A percentile compares a stretch with the other conserved stretches of the same genome.
Conservation (phyloP, 306 rosid species). For the Vigna radiata region DNA sequence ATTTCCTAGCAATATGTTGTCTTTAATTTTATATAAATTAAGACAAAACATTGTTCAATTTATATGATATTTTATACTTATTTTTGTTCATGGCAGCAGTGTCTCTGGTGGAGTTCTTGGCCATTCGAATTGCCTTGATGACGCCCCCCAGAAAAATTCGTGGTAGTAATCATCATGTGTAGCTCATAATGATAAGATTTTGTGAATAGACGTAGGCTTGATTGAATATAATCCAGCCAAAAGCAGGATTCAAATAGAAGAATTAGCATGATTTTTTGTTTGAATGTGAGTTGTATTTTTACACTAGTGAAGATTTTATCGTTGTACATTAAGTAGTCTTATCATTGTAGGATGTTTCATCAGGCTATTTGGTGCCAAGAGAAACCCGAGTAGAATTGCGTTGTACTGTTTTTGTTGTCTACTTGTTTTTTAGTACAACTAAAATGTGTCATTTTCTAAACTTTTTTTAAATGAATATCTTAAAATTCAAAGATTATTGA, state of each 20-base stretch:
- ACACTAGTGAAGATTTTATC: background rate
- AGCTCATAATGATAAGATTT: slow-evolving; percentile 29
- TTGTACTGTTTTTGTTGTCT: background rate
- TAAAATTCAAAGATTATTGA: too few species aligned
- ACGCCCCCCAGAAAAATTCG: slow-evolving; percentile 44
- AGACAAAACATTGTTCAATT: slow-evolving; percentile 7
- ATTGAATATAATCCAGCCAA: slow-evolving; percentile 34
- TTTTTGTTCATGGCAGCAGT: slow-evolving; percentile 49
- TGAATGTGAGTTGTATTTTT: slow-evolving; percentile 29
- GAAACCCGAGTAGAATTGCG: background rate
- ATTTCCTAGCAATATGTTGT: background rate
- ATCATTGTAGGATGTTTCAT: slow-evolving; percentile 4
- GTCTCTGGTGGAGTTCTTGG: slow-evolving; percentile 47
- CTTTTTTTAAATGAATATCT: too few species aligned
- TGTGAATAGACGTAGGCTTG: slow-evolving; percentile 29
- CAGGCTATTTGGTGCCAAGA: background rate
- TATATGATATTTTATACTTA: slow-evolving; percentile 43
- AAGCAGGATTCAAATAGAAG: slow-evolving; percentile 4
- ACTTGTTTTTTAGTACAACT: background rate
- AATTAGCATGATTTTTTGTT: slow-evolving; percentile 21
- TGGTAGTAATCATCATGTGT: slow-evolving; percentile 40
- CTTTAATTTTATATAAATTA: slow-evolving; percentile 16
- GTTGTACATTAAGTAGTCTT: background rate
- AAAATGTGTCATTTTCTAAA: background rate
- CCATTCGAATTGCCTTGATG: slow-evolving; percentile 53